These are phyloP conservation scores for Aureobasidium sp. DNA, from an alignment of 2,329 filamentous ascomycete genomes.

Conservation along the genomic window DNA sequence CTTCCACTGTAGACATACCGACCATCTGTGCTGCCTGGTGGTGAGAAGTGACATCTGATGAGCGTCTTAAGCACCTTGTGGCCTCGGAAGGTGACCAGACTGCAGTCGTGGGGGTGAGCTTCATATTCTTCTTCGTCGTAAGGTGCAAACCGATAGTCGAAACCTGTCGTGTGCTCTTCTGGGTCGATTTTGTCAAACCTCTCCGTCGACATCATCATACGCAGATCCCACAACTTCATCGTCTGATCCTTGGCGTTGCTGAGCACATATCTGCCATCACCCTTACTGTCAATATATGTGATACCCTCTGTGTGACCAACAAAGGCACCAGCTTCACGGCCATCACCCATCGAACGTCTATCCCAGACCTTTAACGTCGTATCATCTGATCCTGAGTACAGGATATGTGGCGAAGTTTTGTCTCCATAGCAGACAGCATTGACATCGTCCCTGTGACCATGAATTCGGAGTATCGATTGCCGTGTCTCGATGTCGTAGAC, in stretches of 20 bases:
- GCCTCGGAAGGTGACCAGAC: slow-evolving; percentile 84
- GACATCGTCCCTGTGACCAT: slow-evolving; percentile 78
- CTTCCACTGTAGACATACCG: slow-evolving; percentile 91
- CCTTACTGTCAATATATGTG: slow-evolving; percentile 70
- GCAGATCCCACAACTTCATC: slow-evolving; percentile 93
- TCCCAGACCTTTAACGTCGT: slow-evolving; percentile 95
- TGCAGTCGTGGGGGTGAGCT: slow-evolving; percentile 78
- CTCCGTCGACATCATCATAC: slow-evolving; percentile 74
- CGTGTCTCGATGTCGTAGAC: slow-evolving; percentile 88
- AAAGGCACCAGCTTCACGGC: slow-evolving; percentile 56
- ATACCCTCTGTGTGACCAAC: slow-evolving; percentile 57
- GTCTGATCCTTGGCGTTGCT: slow-evolving; percentile 94
- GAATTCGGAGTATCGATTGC: slow-evolving; percentile 62
- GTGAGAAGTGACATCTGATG: slow-evolving; percentile 92
- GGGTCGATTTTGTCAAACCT: slow-evolving; percentile 51
- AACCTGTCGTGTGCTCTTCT: slow-evolving; percentile 51
- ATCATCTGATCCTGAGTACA: slow-evolving; percentile 95
- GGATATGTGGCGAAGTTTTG: slow-evolving; percentile 76
- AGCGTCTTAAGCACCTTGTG: slow-evolving; percentile 83
- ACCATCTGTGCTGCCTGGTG: slow-evolving; percentile 74
- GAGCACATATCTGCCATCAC: slow-evolving; percentile 79
- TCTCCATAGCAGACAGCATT: slow-evolving; percentile 97
- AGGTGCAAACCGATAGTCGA: slow-evolving; percentile 64
- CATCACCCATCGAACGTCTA: slow-evolving; percentile 58
- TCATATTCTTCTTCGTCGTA: slow-evolving; percentile 61